Conservation (phyloP, 768 basidiomycete species). For the Heimioporus sp. region DNA sequence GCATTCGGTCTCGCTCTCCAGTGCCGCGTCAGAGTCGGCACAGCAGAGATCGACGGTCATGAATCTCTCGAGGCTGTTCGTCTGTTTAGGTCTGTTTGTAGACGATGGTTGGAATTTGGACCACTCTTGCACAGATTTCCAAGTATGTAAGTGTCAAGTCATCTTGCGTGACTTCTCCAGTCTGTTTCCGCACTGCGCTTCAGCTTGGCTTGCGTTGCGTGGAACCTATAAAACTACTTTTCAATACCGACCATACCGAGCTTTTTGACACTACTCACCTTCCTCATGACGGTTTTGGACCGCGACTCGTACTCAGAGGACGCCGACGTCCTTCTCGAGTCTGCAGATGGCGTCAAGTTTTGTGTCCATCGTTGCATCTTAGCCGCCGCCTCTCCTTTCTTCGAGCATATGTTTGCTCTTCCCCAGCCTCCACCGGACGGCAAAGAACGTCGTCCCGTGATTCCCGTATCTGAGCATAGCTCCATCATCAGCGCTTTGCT, state of each 20-base stretch:
- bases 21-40: slow-evolving; percentile 19
- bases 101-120: slow-evolving; percentile 10
- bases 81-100: slow-evolving; percentile 27
- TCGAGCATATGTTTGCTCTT: slow-evolving; percentile 63
- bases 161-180: background rate
- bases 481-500: slow-evolving; percentile 48
- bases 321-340: slow-evolving; percentile 54
- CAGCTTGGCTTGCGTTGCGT: slow-evolving; percentile 6
- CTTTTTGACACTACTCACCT: slow-evolving; percentile 5
- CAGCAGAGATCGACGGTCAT: slow-evolving; percentile 36
- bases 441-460: slow-evolving; percentile 37
- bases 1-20: slow-evolving; percentile 25
- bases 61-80: background rate
- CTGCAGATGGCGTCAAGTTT: slow-evolving; percentile 47
- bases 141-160: slow-evolving; percentile 20
- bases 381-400: slow-evolving; percentile 63
- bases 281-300: slow-evolving; percentile 26
- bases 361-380: slow-evolving; percentile 63
- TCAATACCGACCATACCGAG: background rate
- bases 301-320: slow-evolving; percentile 44
- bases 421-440: slow-evolving; percentile 45
- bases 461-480: slow-evolving; percentile 55
- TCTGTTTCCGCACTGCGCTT: background rate
- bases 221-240: slow-evolving; percentile 19
- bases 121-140: slow-evolving; percentile 3